Evolutionary conservation across 345 rosid genomes (phyloP), one percentile per base, ranked within the genome.

Genomic region (Rhizophora apiculata): DNA sequence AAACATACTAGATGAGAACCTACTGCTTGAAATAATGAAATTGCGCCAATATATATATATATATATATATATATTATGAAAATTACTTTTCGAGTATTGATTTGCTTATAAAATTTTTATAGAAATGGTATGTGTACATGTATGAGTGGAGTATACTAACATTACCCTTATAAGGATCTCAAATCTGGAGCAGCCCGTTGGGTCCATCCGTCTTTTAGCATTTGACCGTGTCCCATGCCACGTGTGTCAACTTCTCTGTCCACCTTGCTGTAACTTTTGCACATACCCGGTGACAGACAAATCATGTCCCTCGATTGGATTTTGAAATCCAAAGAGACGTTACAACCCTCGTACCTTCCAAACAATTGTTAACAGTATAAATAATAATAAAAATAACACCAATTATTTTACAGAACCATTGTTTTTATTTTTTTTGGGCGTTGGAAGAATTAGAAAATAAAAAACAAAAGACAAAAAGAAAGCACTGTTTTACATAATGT

Each of bases 301-400:
- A 43, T 43, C 65, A 32, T 5, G 9, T 53, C 75, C 49, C 60
- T 72, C 60, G 71, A 80, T 85, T 68, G 78, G 81, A 83, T 83
- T 88, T 88, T 85, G 94, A 86, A 88, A 79, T 72, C 68, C 65
- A 57, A 74, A 89, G 91, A 85, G 95, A 82, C 91, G 95, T 89
- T 89, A 65, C 36, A 72, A 53, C 69, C 57, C 76, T 76, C 7
- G 3, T 3, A 20, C 8, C n/a, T 24, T 46, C 11, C 5, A 21
- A 4, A 24, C 39, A 19, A 37, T 58, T 58, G 7, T 43, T n/a
- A 39, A 11, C 63, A 55, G 66, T 15, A 55, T 24, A 56, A 72
- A 75, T 62, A 60, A 66, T 11, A 21, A 63, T 20, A 15, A 68
- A 29, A 57, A 48, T 22, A 27, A 21, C 1, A n/a, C 69, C 55